These are phyloP conservation scores for Pleurotus giganteus DNA, from an alignment of 768 basidiomycete species.

Conservation along the genomic window DNA sequence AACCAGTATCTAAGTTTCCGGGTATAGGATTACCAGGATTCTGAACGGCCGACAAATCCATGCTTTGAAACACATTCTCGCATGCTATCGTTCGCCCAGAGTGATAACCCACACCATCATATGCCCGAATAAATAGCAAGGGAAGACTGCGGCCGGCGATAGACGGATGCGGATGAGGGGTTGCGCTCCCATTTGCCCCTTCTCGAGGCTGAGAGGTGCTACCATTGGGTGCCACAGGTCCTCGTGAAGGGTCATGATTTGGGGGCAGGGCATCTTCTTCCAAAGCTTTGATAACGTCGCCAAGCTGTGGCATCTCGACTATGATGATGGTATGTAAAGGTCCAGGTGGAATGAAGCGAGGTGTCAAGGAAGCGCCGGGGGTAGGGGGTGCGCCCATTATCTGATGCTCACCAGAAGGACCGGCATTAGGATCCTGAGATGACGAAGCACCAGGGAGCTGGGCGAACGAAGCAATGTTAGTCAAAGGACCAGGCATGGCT, in stretches of 20 bases:
- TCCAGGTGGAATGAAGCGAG: slow-evolving; percentile 51
- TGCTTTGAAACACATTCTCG: slow-evolving; percentile 73
- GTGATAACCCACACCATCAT: slow-evolving; percentile 87
- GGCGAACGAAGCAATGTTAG: slow-evolving; percentile 59
- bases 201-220: slow-evolving; percentile 23
- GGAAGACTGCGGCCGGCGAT: slow-evolving; percentile 72
- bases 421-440: slow-evolving; percentile 27
- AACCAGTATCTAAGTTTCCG: slow-evolving; percentile 55
- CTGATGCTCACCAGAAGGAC: slow-evolving; percentile 22
- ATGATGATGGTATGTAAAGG: slow-evolving; percentile 78
- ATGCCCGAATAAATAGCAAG: slow-evolving; percentile 75
- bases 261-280: slow-evolving; percentile 64
- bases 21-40: slow-evolving; percentile 44
- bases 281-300: slow-evolving; percentile 75
- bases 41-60: slow-evolving; percentile 57
- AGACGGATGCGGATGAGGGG: slow-evolving; percentile 39
- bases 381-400: slow-evolving; percentile 20
- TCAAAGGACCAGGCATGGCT: slow-evolving; percentile 65
- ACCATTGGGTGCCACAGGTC: slow-evolving; percentile 28
- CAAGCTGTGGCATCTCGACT: slow-evolving; percentile 79
- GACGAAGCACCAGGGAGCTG: slow-evolving; percentile 33
- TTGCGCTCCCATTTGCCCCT: slow-evolving; percentile 19
- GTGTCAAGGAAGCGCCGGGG: slow-evolving; percentile 25
- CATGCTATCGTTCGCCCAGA: slow-evolving; percentile 82
- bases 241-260: slow-evolving; percentile 33